These are phyloP conservation scores for Cenchrus fungigraminus DNA, from an alignment of 176 grass and related monocot species.

Conservation along the genomic window DNA sequence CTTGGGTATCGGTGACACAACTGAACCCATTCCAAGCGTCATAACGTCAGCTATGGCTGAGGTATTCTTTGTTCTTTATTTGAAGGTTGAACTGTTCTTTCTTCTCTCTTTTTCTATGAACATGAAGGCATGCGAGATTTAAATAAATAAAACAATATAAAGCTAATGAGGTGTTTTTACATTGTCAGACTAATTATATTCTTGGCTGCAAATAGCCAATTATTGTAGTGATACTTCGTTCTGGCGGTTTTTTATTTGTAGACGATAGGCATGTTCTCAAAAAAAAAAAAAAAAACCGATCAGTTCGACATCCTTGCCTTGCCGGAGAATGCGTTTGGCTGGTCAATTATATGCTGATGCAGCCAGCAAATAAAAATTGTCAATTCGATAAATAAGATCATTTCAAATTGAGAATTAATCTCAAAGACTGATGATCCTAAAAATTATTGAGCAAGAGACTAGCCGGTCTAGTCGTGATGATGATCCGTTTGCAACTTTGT, in stretches of 20 bases:
- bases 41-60: conserved; percentile 84
- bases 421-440: neutral
- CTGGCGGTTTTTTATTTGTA: neutral
- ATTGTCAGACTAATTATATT: neutral
- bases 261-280: too few relatives aligned
- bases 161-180: neutral
- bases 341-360: neutral
- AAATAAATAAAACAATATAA: neutral
- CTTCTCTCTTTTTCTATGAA: neutral
- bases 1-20: conserved; percentile 92
- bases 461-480: neutral
- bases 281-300: neutral
- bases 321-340: neutral
- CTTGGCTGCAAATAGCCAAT: conserved; percentile 29
- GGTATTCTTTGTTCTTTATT: conserved; percentile 46
- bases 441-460: neutral
- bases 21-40: conserved; percentile 81
- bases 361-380: neutral
- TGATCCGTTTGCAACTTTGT: neutral
- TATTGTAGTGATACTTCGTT: neutral
- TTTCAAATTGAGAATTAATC: neutral
- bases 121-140: conserved; percentile 5
- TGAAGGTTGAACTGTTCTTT: neutral
- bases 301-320: neutral
- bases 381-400: neutral